phyloP scores from a whole-genome alignment of 2,329 filamentous ascomycete species.

The Chalaropsis thielavioides region DNA sequence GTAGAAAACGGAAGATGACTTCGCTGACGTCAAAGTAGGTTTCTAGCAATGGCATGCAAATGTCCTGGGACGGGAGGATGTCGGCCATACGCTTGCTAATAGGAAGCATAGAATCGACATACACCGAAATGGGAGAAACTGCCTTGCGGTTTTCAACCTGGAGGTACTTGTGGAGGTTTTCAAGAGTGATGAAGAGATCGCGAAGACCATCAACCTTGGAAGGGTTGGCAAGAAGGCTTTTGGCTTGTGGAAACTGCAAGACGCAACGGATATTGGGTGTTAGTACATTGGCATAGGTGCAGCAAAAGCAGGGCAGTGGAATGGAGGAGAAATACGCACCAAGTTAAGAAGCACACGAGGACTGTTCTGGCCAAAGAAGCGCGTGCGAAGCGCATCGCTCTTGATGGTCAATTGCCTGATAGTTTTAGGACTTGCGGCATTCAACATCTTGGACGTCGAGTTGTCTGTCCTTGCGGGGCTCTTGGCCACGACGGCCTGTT shows the following conservation, averaged over 20 bases:
- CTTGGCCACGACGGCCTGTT: constrained; percentile 34
- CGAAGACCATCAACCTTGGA: constrained; percentile 29
- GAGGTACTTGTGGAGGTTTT: constrained; percentile 34
- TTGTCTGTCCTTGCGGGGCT: constrained; percentile 28
- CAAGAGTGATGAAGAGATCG: constrained; percentile 32
- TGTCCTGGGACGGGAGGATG: constrained; percentile 35
- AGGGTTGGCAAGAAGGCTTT: constrained; percentile 33
- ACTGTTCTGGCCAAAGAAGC: constrained; percentile 40
- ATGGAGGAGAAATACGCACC: constrained; percentile 26
- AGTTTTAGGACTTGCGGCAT: constrained; percentile 30
- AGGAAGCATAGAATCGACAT: constrained; percentile 44
- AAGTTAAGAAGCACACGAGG: constrained; percentile 39
- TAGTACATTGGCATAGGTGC: neutral
- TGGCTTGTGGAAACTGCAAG: constrained; percentile 38
- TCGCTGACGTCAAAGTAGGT: constrained; percentile 38
- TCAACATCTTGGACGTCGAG: constrained; percentile 20
- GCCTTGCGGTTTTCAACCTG: constrained; percentile 34
- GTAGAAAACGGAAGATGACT: constrained; percentile 39
- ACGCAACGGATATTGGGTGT: neutral
- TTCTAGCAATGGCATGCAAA: constrained; percentile 37
- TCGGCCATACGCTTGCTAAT: constrained; percentile 44
- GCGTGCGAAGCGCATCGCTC: constrained; percentile 31
- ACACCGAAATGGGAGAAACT: constrained; percentile 39
- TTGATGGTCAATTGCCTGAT: constrained; percentile 38
- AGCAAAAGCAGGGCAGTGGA: neutral